phyloP scores from a whole-genome alignment of 2,329 filamentous ascomycete genomes.

The Knufia petricola region DNA sequence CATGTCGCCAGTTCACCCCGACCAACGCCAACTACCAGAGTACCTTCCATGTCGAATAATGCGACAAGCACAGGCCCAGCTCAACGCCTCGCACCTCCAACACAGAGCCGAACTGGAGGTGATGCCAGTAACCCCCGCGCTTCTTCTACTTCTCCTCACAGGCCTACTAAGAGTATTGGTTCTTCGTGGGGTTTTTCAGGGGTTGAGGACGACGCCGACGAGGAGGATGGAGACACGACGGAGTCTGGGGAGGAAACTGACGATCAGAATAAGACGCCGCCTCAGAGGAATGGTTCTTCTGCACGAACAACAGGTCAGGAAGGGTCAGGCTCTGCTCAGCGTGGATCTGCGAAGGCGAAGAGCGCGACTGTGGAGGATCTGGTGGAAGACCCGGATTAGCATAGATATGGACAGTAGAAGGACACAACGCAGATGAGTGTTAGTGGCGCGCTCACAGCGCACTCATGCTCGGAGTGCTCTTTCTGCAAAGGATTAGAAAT shows the following conservation, averaged over 20 bases:
- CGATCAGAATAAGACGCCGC: not conserved
- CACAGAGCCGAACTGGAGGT: not conserved
- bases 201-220: not conserved
- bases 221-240: not conserved
- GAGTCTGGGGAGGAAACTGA: not conserved
- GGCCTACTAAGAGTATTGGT: constrained; percentile 7
- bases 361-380: constrained; percentile 33
- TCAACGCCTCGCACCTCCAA: not conserved
- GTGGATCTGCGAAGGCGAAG: constrained; percentile 22
- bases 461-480: too few species aligned
- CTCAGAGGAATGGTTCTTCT: constrained; percentile 4
- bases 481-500: too few species aligned
- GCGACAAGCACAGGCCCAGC: not conserved
- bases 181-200: constrained; percentile 7
- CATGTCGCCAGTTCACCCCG: not conserved
- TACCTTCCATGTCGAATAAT: not conserved
- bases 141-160: constrained; percentile 4
- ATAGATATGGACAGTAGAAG: not conserved
- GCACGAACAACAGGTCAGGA: not conserved
- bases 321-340: not conserved
- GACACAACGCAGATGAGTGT: too few species aligned
- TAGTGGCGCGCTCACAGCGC: too few species aligned
- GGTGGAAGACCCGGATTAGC: constrained; percentile 23
- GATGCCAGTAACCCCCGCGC: not conserved
- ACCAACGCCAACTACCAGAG: not conserved